Evolutionary conservation across 306 rosid genomes (phyloP).

Genomic region (Morella rubra): DNA sequence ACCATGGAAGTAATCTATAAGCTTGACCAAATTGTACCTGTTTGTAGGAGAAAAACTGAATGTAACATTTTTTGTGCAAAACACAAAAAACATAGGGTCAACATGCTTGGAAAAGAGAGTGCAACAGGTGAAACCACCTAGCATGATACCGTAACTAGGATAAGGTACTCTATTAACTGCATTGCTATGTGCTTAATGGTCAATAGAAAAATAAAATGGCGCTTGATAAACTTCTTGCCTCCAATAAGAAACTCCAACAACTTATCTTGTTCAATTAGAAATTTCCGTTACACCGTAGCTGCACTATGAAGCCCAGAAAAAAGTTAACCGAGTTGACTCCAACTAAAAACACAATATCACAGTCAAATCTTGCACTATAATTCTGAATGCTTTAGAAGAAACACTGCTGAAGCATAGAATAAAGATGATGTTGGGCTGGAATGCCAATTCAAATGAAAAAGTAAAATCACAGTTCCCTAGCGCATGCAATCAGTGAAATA

Average conservation of each 20-base stretch:
- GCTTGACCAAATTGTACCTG: slow-evolving; percentile 82
- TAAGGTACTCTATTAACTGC: not conserved
- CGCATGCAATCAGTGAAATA: slow-evolving; percentile 5
- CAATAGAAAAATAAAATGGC: not conserved
- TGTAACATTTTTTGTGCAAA: not conserved
- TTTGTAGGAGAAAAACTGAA: slow-evolving; percentile 28
- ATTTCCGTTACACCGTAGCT: not conserved
- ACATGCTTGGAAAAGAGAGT: slow-evolving; percentile 14
- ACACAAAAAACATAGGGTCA: not conserved
- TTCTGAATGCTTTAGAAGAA: not conserved
- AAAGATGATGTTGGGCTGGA: not conserved
- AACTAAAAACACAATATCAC: not conserved
- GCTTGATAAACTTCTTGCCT: not conserved
- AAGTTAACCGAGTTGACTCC: not conserved
- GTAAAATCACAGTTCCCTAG: not conserved
- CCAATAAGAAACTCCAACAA: not conserved
- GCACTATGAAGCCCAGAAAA: not conserved
- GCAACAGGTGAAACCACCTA: slow-evolving; percentile 17
- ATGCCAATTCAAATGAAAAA: not conserved
- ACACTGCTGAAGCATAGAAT: not conserved
- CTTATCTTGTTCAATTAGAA: not conserved
- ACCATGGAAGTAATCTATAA: slow-evolving; percentile 69
- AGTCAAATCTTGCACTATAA: not conserved
- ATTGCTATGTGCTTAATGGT: not conserved
- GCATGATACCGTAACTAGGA: slow-evolving; percentile 9